Evolutionary conservation across 1,284 basidiomycete genomes (phyloP).

Genomic region (Ustilago xerochloae): DNA sequence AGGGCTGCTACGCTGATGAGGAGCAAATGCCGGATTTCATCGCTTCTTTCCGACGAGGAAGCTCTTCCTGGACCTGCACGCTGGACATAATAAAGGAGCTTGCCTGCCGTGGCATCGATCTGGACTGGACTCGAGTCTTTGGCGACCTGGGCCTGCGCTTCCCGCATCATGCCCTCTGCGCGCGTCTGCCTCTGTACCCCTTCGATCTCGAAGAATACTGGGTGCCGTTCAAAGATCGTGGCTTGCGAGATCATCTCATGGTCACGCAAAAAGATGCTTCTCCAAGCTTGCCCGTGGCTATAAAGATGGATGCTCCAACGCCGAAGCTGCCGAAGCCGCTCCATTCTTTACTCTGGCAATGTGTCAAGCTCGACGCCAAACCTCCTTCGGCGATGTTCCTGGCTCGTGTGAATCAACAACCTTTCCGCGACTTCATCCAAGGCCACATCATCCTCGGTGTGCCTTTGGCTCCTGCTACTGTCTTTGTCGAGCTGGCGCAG

Average conservation of each 20-base stretch:
- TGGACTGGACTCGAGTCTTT: slow-evolving; percentile 28
- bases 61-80: slow-evolving; percentile 29
- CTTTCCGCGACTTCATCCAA: slow-evolving; percentile 45
- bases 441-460: slow-evolving; percentile 48
- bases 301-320: neutral
- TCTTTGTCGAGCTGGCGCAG: slow-evolving; percentile 51
- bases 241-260: slow-evolving; percentile 42
- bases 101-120: slow-evolving; percentile 23
- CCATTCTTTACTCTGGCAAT: slow-evolving; percentile 25
- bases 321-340: slow-evolving; percentile 13
- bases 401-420: slow-evolving; percentile 24
- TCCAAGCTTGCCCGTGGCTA: neutral
- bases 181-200: slow-evolving; percentile 37
- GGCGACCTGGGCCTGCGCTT: slow-evolving; percentile 26
- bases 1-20: slow-evolving; percentile 30
- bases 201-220: slow-evolving; percentile 49
- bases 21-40: slow-evolving; percentile 19
- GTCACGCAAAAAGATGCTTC: neutral
- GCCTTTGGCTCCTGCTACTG: slow-evolving; percentile 38
- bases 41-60: slow-evolving; percentile 38
- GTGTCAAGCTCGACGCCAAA: slow-evolving; percentile 19
- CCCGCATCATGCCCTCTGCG: slow-evolving; percentile 14
- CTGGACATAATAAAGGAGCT: slow-evolving; percentile 30
- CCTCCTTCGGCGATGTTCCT: slow-evolving; percentile 30
- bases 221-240: slow-evolving; percentile 46